phyloP scores from a whole-genome alignment of 2,329 filamentous ascomycete genomes.

The Emmonsiellopsis sp. region DNA sequence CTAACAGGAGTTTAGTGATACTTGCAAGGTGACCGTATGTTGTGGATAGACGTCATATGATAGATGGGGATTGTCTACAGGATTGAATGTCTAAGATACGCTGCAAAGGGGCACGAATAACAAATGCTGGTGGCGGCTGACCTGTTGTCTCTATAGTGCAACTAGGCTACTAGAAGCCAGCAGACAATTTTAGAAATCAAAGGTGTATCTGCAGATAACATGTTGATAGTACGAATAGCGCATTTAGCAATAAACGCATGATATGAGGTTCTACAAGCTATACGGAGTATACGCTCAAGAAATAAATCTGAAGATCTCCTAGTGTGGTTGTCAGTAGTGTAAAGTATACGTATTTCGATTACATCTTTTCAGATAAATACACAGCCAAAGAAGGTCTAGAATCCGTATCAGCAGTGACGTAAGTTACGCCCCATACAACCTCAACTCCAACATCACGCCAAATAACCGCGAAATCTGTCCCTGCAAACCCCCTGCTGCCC shows the following conservation, averaged over 20 bases:
- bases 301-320: too few species aligned
- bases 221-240: too few species aligned
- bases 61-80: neutral
- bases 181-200: too few species aligned
- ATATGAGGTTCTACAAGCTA: too few species aligned
- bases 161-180: too few species aligned
- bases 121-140: neutral
- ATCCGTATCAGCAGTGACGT: neutral
- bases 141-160: too few species aligned
- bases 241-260: too few species aligned
- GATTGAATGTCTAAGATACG: neutral
- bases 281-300: too few species aligned
- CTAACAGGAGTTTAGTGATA: conserved; percentile 12
- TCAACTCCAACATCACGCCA: neutral
- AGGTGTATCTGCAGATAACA: too few species aligned
- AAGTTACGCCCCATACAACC: neutral
- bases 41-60: conserved; percentile 11
- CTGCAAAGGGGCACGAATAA: too few species aligned
- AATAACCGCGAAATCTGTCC: neutral
- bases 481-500: neutral
- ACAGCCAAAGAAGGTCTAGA: neutral
- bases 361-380: neutral
- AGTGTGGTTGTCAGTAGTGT: neutral
- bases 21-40: conserved; percentile 17
- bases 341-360: neutral